These are phyloP conservation scores for Taphrina sp. DNA, from an alignment of 1,139 yeast genomes.

Conservation along the genomic window DNA sequence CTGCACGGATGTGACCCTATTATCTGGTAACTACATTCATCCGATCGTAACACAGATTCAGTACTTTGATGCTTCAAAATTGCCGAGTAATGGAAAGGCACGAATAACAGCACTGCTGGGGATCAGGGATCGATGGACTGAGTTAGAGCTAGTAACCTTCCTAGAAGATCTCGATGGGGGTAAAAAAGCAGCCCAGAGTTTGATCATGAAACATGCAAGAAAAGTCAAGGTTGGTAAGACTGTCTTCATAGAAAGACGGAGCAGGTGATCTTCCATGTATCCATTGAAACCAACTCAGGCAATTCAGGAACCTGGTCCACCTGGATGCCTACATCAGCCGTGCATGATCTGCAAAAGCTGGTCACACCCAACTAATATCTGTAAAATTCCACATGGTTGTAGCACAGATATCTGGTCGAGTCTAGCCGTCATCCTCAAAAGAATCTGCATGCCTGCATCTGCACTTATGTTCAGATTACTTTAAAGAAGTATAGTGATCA, in stretches of 20 bases:
- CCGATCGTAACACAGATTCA: slow-evolving; percentile 22
- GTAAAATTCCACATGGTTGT: too few relatives aligned
- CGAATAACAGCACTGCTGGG: slow-evolving; percentile 14
- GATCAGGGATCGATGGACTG: slow-evolving; percentile 23
- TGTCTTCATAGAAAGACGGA: slow-evolving; percentile 17
- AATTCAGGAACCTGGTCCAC: too few relatives aligned
- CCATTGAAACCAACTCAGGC: too few relatives aligned
- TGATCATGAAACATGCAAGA: slow-evolving; percentile 27
- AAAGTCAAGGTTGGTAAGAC: slow-evolving; percentile 26
- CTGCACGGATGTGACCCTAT: slow-evolving; percentile 1
- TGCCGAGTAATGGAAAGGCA: slow-evolving; percentile 9
- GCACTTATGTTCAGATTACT: too few relatives aligned
- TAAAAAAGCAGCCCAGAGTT: slow-evolving; percentile 4
- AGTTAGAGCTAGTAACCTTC: slow-evolving; percentile 16
- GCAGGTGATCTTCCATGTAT: neutral
- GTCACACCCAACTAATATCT: too few relatives aligned
- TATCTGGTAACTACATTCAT: slow-evolving; percentile 14
- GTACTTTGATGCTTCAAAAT: slow-evolving; percentile 1
- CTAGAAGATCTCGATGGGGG: slow-evolving; percentile 17
- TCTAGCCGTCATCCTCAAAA: too few relatives aligned
- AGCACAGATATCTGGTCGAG: too few relatives aligned
- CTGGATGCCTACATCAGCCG: too few relatives aligned
- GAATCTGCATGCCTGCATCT: too few relatives aligned
- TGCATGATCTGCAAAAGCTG: too few relatives aligned
- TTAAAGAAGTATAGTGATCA: too few relatives aligned